Base-by-base conservation (phyloP, 176 grass and related monocot genomes). In the Musa beccarii region DNA sequence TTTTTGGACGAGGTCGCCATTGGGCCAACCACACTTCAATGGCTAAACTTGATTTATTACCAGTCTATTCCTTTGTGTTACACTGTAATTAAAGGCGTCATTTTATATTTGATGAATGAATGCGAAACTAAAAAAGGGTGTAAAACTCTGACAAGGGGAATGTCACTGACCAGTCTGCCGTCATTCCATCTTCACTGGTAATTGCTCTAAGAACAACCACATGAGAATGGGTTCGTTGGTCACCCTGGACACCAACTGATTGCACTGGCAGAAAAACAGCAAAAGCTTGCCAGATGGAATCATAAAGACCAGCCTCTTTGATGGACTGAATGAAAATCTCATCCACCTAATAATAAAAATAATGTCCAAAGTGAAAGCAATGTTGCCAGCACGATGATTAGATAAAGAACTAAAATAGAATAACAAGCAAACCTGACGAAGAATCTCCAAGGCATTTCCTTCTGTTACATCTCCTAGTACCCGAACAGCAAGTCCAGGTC, bases 301-400 rank as follows among this genome's bases (percentile, higher is more conserved):
- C 89, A 76, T 89, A 96, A 14, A 96, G 83, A 19, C 89, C 89
- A 24, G 89, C 89, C 77, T 96, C 89, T 81, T 89, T 96, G 71
- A 96, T 96, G 61, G 89, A 69, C 81, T 96, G 87, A 78, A 96
- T 86, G 79, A 92, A 92, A 92, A 96, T 96, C 81, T 96, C 92
- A 52, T 96, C 92, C 73, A 86, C 89, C 89, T 96, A 65, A 4
- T 50, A 73, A 66, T 50, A 73, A 66, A 11, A 69, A 82, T 1
- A 11, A 73, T 52, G 20, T 53, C 4, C 14, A 23, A 15, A 73
- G 20, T 9, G 49, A 9, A 11, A 8, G 23, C 7, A 22, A 1
- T 53, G 50, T 50, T 13, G 25, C 7, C 9, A 8, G 22, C 34
- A 43, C 4, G 3, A 43, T 43, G 34, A 43, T 43, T 43, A 5